Evolutionary conservation across 495 filamentous ascomycete species (phyloP), one percentile per base, ranked within the genome.

Genomic region (Penicillium longicatenatum): DNA sequence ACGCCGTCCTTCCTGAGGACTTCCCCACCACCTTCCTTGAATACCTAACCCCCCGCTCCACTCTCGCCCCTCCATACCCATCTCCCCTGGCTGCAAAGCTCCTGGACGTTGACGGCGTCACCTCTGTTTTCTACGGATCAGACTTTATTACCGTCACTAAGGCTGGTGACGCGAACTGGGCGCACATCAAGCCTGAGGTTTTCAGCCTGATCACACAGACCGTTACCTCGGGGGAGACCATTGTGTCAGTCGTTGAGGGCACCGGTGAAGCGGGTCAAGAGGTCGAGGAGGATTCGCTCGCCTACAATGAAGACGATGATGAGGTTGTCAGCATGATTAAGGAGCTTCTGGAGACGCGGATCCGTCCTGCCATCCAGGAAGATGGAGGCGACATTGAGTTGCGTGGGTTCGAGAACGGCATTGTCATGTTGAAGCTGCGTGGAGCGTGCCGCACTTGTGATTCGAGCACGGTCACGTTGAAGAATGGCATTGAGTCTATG

Each of bases 111-210:
- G 94, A 98, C 62, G 94, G 94, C 12, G 88, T 98, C 3, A 91
- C 89, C 16, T 86, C 88, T 3, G 89, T 98, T n/a, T 97, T 97
- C 77, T 96, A 95, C 76, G 94, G 93, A 31, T 74, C 85, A 20
- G 93, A 98, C 67, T 97, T 95, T 73, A 97, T 98, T 70, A 98
- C 94, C 0, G 90, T 98, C 37, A 96, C 91, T 24, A 98, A 98
- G 71, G 81, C 88, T 17, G 80, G 86, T 57, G 90, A 93, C 60
- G 87, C 86, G 10, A 89, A 92, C 64, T 98, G 94, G 94, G 89
- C 90, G 30, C 89, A 97, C 68, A 85, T 98, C 63, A 94, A 94
- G 64, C 93, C 94, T 3, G 94, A 98, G 69, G 84, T 97, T 12
- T 98, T 96, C 79, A 89, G 89, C 61, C 75, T 98, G 45, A 97